These are phyloP conservation scores for Gleditsia sinensis DNA, from an alignment of 306 rosid genomes.

Conservation along the genomic window DNA sequence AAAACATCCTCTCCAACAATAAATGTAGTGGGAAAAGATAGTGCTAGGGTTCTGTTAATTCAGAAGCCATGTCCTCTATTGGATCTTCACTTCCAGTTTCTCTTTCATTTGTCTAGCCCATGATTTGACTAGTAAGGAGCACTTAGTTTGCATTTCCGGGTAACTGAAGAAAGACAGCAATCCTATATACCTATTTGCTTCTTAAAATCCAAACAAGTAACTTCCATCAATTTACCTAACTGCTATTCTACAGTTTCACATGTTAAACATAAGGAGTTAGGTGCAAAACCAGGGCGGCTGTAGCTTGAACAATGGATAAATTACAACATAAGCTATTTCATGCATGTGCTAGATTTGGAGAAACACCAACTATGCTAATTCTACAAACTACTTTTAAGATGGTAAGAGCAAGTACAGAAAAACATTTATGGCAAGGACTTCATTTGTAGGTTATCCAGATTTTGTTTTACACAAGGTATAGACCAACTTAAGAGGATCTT, in stretches of 20 bases:
- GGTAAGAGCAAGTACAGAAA: slow-evolving; percentile 5
- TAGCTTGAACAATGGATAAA: background rate
- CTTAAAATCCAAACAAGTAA: too few relatives aligned
- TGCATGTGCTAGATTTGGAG: slow-evolving; percentile 6
- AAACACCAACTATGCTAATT: background rate
- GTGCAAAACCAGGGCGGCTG: background rate
- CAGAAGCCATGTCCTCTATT: too few relatives aligned
- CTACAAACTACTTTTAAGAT: background rate
- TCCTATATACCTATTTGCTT: too few relatives aligned
- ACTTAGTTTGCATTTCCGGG: too few relatives aligned
- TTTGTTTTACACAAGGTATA: background rate
- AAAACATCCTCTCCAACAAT: too few relatives aligned
- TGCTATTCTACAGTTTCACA: background rate
- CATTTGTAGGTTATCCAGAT: background rate
- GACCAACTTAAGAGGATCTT: slow-evolving; percentile 1
- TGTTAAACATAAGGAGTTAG: background rate
- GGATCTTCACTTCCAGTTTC: too few relatives aligned
- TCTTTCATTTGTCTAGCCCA: too few relatives aligned
- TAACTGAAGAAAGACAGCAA: too few relatives aligned
- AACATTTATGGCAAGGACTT: background rate
- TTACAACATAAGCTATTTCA: slow-evolving; percentile 3
- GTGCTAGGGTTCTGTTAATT: too few relatives aligned
- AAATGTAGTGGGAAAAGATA: too few relatives aligned
- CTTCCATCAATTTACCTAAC: too few relatives aligned
- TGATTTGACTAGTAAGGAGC: too few relatives aligned